Evolutionary conservation across 78 protist genomes (phyloP).

Genomic region (Chrysochromulina tobinii): DNA sequence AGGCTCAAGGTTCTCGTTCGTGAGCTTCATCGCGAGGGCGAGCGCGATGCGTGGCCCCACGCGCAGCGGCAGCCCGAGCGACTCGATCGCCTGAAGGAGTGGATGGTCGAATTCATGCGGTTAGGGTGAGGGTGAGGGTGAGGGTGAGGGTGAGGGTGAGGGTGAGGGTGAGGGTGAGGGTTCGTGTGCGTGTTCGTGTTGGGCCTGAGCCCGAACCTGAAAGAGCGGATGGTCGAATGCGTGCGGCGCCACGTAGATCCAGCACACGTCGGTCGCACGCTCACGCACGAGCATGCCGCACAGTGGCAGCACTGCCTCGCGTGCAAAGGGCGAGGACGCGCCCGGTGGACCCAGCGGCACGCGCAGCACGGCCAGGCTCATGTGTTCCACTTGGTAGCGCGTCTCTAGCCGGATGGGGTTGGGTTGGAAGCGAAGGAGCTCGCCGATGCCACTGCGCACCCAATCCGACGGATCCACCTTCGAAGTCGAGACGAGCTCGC

Average conservation of each 20-base stretch:
- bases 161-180: too few species aligned
- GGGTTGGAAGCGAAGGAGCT: not conserved
- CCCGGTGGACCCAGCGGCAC: not conserved
- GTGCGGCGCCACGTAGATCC: constrained; percentile 49
- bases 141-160: too few species aligned
- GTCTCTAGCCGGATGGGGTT: not conserved
- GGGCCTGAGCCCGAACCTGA: too few species aligned
- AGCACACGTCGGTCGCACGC: not conserved
- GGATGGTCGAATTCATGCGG: constrained; percentile 19
- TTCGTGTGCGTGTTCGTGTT: too few species aligned
- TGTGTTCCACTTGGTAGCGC: constrained; percentile 30
- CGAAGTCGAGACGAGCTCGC: not conserved
- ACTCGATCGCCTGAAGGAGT: not conserved
- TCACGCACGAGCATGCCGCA: constrained; percentile 11
- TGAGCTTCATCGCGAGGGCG: not conserved
- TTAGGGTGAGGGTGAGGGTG: too few species aligned
- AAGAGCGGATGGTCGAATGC: not conserved
- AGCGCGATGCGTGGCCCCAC: constrained; percentile 30
- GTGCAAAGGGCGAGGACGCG: not conserved
- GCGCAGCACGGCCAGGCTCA: constrained; percentile 14
- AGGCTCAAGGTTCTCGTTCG: not conserved
- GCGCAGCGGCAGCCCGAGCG: not conserved
- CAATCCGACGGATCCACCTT: not conserved
- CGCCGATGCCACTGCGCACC: not conserved
- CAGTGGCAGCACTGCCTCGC: not conserved